phyloP scores from a whole-genome alignment of 192 early-diverging fungal species.

The Paraglomus brasilianum region DNA sequence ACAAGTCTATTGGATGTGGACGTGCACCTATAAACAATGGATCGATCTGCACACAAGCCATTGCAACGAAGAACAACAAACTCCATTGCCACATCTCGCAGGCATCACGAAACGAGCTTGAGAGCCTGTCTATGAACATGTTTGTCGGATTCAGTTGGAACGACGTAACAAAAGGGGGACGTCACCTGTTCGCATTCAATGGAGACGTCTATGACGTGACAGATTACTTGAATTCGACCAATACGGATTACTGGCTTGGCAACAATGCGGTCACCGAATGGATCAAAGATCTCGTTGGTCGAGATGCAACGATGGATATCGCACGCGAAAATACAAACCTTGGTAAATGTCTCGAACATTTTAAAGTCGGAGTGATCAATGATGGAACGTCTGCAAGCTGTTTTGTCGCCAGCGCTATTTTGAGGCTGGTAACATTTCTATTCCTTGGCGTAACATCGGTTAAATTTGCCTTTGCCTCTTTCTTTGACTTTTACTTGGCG shows the following conservation, averaged over 20 bases:
- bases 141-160: background rate
- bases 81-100: constrained; percentile 22
- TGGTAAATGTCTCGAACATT: constrained; percentile 10
- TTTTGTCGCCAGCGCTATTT: background rate
- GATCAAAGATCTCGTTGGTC: background rate
- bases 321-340: background rate
- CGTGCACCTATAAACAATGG: background rate
- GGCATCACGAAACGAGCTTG: background rate
- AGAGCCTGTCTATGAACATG: background rate
- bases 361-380: constrained; percentile 11
- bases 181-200: constrained; percentile 8
- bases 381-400: background rate
- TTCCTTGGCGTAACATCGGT: background rate
- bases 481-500: background rate
- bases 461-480: background rate
- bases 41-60: no score
- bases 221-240: constrained; percentile 28
- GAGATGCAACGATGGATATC: constrained; percentile 7
- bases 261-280: background rate
- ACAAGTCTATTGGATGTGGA: constrained; percentile 1
- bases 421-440: background rate
- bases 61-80: background rate
- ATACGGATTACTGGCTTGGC: constrained; percentile 16
- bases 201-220: constrained; percentile 43
- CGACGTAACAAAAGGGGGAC: background rate